Base-by-base conservation (phyloP, 2,329 filamentous ascomycete species). In the Emergomyces africanus region DNA sequence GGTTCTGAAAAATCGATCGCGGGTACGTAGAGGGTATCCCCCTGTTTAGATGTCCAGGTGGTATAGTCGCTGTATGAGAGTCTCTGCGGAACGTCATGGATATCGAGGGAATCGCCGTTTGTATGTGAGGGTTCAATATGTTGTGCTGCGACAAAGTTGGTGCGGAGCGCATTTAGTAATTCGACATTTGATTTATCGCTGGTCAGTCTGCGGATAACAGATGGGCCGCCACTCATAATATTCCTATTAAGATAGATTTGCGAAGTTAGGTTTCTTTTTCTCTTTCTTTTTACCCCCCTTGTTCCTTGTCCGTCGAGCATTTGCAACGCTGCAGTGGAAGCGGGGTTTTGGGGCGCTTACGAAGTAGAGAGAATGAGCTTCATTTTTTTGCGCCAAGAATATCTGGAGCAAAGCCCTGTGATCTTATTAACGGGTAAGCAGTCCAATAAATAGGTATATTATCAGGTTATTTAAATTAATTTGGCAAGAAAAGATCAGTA, bases 171-270 rank as follows among this genome's bases (percentile, higher is more conserved):
- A 68, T 90, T 91, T 64, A 90, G 88, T 66, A 99, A 83, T 74
- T 99, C 94, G 66, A 91, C 85, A 71, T 97, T 97, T 58, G 92
- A 96, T 71, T 91, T 90, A 70, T 85, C 85, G 64, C 83, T 83
- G 61, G 85, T 81, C 18, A 86, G 84, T 68, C 88, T 89, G 63
- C 89, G 86, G 72, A 96, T 87, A 63, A 96, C 86, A 54, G 90
- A 89, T 60, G 88, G 87, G 60, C 89, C 88, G 63, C 84, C 85
- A 67, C 86, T 86, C 81, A 95, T 89, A 71, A 95, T 87, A 78
- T 95, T 96, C 69, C 83, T 85, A 14, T 18, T n/a, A 15, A n/a
- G 48, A 57, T 57, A 59, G 30, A 35, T 8, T 56, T 35, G n/a
- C 18, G n/a, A 39, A 60, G 37, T 57, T 51, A 44, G n/a, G 15